Evolutionary conservation across 2,329 filamentous ascomycete species (phyloP), one percentile per base, ranked within the genome.

Genomic region (Sclerotinia borealis): DNA sequence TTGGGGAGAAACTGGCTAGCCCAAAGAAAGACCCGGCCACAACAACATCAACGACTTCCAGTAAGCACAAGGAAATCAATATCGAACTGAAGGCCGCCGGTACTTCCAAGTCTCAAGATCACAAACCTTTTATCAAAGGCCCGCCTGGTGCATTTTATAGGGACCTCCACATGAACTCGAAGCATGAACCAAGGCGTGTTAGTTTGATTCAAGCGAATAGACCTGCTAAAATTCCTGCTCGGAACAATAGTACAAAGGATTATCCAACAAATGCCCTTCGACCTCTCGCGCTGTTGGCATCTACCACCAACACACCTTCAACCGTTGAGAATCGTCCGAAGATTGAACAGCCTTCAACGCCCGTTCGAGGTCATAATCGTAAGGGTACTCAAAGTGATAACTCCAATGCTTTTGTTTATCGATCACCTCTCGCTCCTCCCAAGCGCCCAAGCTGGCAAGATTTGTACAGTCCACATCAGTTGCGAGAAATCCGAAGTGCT

Each of bases 341-440:
- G 4, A 6, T 63, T n/a, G 29, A 59, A 17, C 29, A 59, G 56
- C 65, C 67, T 13, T 54, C 52, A 25, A 67, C 61, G 39, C 64
- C 62, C 19, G 37, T 51, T 27, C 51, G 43, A 27, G 34, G 47
- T 13, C 25, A 39, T 25, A 19, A 34, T 15, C 34, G 34, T 17
- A 31, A 45, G 37, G 45, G 52, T 19, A 45, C 39, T 39, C 36
- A 63, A 27, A 41, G 59, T 22, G 39, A 36, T 25, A 54, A 45
- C 9, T 27, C 51, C 2, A 62, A 67, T 49, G 68, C 67, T 39
- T 72, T 70, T 34, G 25, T 68, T 6, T 74, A 74, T 50, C 66
- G 69, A 22, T 71, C 71, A 13, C 70, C 72, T 8, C 65, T 71
- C 39, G 72, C 72, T 22, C 72, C 72, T 36, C 67, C 69, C 27